Percentiles rank a stretch among this genome's conserved stretches.
Conservation (phyloP, 176 grass and related monocot genomes). For the Triticum timopheevii region DNA sequence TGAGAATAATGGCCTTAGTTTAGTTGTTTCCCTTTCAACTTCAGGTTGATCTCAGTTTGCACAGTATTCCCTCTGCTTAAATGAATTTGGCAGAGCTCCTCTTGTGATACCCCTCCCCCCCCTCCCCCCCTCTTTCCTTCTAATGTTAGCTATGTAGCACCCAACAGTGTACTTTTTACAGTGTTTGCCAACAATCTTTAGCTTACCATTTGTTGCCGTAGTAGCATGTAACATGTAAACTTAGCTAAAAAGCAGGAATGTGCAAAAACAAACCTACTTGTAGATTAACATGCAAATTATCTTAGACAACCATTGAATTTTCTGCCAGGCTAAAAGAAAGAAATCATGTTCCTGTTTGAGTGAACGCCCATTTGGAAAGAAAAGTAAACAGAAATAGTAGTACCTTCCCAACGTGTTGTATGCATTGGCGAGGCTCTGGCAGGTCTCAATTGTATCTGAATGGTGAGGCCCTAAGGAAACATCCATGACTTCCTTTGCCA, state of each 20-base stretch:
- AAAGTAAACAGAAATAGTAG: neutral
- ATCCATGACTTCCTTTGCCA: slow-evolving; percentile 83
- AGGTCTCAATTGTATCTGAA: slow-evolving; percentile 79
- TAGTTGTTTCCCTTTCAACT: no score
- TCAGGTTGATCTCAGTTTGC: no score
- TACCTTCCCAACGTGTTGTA: slow-evolving; percentile 85
- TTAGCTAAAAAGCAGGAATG: neutral
- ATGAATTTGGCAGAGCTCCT: no score
- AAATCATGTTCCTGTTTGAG: neutral
- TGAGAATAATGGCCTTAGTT: no score
- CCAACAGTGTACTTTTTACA: neutral
- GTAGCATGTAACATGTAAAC: neutral
- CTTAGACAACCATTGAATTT: neutral
- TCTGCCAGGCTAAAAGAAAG: neutral
- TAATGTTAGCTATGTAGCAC: neutral
- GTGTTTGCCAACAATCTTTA: neutral
- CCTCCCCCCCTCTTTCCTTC: no score
- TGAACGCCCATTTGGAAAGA: neutral
- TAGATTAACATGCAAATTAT: slow-evolving; percentile 2
- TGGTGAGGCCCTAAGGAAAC: slow-evolving; percentile 76
- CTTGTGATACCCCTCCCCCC: no score
- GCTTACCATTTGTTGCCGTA: neutral
- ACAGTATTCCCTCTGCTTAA: no score
- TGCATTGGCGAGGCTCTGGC: slow-evolving; percentile 90
- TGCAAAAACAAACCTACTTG: neutral